A percentile compares a stretch with the other conserved stretches of the same genome.
Conservation (phyloP, 768 basidiomycete genomes). For the Russula sp. region DNA sequence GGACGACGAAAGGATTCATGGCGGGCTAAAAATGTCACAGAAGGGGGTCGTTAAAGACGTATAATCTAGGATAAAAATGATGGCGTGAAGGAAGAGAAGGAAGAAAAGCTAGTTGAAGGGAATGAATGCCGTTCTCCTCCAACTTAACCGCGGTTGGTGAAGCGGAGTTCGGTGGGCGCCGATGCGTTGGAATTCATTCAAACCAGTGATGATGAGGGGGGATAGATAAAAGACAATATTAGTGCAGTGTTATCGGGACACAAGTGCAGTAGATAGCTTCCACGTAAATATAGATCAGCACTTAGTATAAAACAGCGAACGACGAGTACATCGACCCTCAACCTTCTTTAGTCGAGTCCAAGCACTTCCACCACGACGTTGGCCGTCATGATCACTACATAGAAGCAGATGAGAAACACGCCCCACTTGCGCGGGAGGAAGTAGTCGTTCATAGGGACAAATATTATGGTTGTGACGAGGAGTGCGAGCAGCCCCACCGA, state of each 20-base stretch:
- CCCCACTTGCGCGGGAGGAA: constrained; percentile 80
- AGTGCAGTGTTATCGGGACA: constrained; percentile 1
- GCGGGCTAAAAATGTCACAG: constrained; percentile 18
- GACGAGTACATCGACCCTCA: constrained; percentile 7
- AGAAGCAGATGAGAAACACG: constrained; percentile 65
- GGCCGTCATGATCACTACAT: constrained; percentile 66
- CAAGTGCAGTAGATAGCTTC: background rate
- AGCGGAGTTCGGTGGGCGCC: constrained; percentile 22
- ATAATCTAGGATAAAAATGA: constrained; percentile 7
- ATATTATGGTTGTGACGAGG: constrained; percentile 66
- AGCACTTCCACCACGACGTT: constrained; percentile 76
- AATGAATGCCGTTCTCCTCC: constrained; percentile 5
- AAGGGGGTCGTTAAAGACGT: constrained; percentile 8
- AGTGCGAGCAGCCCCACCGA: constrained; percentile 73
- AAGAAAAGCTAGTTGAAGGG: constrained; percentile 8
- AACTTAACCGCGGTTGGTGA: constrained; percentile 13
- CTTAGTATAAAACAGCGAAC: background rate
- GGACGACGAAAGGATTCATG: constrained; percentile 36
- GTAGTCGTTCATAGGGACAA: constrained; percentile 83
- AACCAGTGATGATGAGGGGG: background rate
- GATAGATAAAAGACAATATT: background rate
- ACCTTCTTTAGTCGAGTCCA: constrained; percentile 4
- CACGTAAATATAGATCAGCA: constrained; percentile 6
- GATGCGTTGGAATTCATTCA: constrained; percentile 16
- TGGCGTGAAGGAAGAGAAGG: constrained; percentile 3